Percentiles rank a stretch among this genome's conserved stretches.
These are phyloP conservation scores for Kalmanozyma brasiliensis DNA, from an alignment of 1,284 basidiomycete genomes.

Conservation along the genomic window DNA sequence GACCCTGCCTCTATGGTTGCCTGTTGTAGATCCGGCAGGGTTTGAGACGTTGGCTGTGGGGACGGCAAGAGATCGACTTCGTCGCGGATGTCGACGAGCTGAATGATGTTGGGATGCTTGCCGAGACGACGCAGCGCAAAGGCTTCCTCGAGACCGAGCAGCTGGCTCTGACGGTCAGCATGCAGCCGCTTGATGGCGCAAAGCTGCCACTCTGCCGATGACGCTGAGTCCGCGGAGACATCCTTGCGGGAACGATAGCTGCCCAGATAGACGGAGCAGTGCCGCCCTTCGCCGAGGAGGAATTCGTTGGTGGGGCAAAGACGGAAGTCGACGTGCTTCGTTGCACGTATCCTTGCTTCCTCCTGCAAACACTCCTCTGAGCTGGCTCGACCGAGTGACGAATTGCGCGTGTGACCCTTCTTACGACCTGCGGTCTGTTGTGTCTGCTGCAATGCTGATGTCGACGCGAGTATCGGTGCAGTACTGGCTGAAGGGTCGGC, in stretches of 20 bases:
- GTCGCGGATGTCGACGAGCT: slow-evolving; percentile 61
- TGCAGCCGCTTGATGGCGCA: slow-evolving; percentile 66
- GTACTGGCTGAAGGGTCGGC: neutral
- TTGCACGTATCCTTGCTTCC: slow-evolving; percentile 49
- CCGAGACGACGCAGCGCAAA: slow-evolving; percentile 64
- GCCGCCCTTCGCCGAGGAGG: slow-evolving; percentile 62
- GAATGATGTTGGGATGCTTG: slow-evolving; percentile 60
- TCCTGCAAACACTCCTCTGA: slow-evolving; percentile 59
- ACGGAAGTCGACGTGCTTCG: slow-evolving; percentile 59
- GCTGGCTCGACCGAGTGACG: slow-evolving; percentile 55
- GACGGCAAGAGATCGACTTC: slow-evolving; percentile 55
- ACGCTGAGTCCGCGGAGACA: neutral
- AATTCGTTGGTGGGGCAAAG: slow-evolving; percentile 57
- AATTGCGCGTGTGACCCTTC: slow-evolving; percentile 40
- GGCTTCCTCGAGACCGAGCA: slow-evolving; percentile 64
- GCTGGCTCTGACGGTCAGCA: slow-evolving; percentile 61
- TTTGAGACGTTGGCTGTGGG: slow-evolving; percentile 20
- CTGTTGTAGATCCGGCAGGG: neutral
- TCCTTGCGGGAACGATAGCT: slow-evolving; percentile 40
- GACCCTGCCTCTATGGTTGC: neutral
- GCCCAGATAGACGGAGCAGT: slow-evolving; percentile 63
- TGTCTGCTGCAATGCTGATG: slow-evolving; percentile 2
- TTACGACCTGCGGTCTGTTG: slow-evolving; percentile 18
- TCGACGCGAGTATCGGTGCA: neutral
- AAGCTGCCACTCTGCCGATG: slow-evolving; percentile 46